phyloP scores from a whole-genome alignment of 208 protist species.

The Polymyxa betae region DNA sequence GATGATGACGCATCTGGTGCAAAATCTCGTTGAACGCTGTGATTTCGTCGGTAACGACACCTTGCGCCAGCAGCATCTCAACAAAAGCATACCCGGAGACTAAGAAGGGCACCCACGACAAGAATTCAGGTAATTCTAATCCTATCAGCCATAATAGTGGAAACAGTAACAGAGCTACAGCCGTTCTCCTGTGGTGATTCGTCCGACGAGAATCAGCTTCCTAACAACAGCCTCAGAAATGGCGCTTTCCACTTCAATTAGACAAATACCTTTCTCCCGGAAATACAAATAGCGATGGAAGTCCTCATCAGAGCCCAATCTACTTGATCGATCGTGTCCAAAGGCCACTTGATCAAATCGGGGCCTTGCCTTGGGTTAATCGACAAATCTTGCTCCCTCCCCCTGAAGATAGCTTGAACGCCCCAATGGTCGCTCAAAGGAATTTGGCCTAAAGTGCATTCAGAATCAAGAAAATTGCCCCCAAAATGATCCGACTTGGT shows the following conservation, averaged over 20 bases:
- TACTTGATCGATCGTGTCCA: neutral
- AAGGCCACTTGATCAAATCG: neutral
- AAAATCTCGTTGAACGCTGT: slow-evolving; percentile 44
- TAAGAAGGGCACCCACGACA: neutral
- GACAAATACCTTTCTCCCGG: neutral
- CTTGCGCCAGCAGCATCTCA: slow-evolving; percentile 51
- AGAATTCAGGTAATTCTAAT: neutral
- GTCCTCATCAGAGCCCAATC: neutral
- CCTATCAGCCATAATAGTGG: slow-evolving; percentile 26
- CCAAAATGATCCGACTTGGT: neutral
- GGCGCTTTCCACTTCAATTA: neutral
- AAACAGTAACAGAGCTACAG: neutral
- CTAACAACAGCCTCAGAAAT: neutral
- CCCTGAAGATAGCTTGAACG: slow-evolving; percentile 15
- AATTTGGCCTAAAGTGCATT: neutral
- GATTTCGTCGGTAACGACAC: slow-evolving; percentile 31
- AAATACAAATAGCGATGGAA: neutral
- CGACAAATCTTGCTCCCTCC: neutral
- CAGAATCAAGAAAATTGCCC: neutral
- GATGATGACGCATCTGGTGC: slow-evolving; percentile 33
- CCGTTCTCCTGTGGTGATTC: neutral
- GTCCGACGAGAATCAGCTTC: neutral
- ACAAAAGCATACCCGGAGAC: slow-evolving; percentile 5
- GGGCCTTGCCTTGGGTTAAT: neutral
- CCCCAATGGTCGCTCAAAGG: slow-evolving; percentile 45